phyloP scores from a whole-genome alignment of 352 stramenopile genomes.

The Phytophthora melonis region DNA sequence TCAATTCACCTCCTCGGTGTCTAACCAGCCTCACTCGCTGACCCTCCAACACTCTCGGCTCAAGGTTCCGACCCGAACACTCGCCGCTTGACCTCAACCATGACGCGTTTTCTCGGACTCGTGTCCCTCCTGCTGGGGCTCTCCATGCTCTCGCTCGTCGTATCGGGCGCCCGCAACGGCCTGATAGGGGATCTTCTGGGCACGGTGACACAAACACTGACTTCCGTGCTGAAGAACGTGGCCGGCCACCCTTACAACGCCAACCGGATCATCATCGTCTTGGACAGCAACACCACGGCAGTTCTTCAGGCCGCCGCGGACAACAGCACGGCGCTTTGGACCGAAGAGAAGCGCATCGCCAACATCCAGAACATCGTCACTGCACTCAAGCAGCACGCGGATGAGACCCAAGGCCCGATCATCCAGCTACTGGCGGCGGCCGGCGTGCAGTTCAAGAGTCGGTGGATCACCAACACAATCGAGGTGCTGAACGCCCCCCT shows the following conservation, averaged over 20 bases:
- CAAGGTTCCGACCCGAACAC: neutral
- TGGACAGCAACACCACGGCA: slow-evolving; percentile 18
- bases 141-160: slow-evolving; percentile 5
- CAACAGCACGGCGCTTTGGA: slow-evolving; percentile 27
- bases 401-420: slow-evolving; percentile 18
- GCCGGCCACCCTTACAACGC: slow-evolving; percentile 5
- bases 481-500: slow-evolving; percentile 38
- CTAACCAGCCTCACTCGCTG: slow-evolving; percentile 29
- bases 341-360: slow-evolving; percentile 14
- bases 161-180: slow-evolving; percentile 17
- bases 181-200: slow-evolving; percentile 18
- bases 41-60: slow-evolving; percentile 1
- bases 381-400: slow-evolving; percentile 28
- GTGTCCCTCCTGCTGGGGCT: slow-evolving; percentile 16
- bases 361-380: slow-evolving; percentile 35
- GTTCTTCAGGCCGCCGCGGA: slow-evolving; percentile 16
- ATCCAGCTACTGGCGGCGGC: slow-evolving; percentile 11
- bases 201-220: neutral
- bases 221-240: slow-evolving; percentile 31
- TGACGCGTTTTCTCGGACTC: slow-evolving; percentile 25
- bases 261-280: slow-evolving; percentile 28
- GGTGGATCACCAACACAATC: slow-evolving; percentile 59
- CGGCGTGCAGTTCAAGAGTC: slow-evolving; percentile 15
- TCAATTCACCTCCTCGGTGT: slow-evolving; percentile 46
- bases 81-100: slow-evolving; percentile 9